These are phyloP conservation scores for Gossypium aridum DNA, from an alignment of 441 rosid species.

Conservation along the genomic window DNA sequence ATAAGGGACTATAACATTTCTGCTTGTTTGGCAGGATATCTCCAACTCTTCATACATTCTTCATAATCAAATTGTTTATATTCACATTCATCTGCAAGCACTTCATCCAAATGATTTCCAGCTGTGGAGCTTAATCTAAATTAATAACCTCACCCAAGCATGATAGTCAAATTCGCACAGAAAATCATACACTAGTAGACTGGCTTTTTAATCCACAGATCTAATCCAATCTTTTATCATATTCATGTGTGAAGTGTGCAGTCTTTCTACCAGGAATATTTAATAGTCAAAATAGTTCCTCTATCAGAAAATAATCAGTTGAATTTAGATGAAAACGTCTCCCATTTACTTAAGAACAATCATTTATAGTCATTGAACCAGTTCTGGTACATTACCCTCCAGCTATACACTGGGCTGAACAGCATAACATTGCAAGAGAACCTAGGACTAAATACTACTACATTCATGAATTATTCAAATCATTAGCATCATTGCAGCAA, in stretches of 20 bases:
- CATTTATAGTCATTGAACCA: background rate
- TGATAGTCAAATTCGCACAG: background rate
- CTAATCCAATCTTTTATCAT: background rate
- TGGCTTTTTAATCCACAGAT: background rate
- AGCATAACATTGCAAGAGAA: background rate
- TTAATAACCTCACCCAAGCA: background rate
- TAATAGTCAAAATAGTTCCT: background rate
- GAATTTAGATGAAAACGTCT: background rate
- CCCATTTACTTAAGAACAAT: background rate
- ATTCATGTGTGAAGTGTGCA: background rate
- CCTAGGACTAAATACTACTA: background rate
- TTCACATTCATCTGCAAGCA: background rate
- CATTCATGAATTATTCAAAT: constrained; percentile 5
- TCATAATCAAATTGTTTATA: background rate
- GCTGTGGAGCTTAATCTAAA: background rate
- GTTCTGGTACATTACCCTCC: background rate
- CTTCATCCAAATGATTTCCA: background rate
- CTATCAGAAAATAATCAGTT: background rate
- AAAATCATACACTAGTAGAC: background rate
- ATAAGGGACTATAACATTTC: background rate
- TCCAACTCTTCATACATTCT: background rate
- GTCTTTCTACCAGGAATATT: background rate
- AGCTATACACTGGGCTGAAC: background rate
- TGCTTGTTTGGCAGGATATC: background rate
- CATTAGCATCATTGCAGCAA: background rate